phyloP scores from a whole-genome alignment of 1,139 yeast genomes.

The Kluyveromyces sp. region DNA sequence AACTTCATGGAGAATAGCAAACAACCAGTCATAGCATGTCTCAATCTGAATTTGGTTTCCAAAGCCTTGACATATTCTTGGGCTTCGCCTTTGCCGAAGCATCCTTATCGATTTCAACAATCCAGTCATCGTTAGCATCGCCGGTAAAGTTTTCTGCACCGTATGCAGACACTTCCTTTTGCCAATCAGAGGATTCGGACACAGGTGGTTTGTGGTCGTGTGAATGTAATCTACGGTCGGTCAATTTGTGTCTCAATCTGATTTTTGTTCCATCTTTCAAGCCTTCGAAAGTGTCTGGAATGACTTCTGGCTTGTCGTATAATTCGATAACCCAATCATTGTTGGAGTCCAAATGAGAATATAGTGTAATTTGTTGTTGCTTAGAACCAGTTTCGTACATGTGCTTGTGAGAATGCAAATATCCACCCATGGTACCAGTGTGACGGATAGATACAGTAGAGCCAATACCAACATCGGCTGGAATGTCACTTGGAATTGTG shows the following conservation, averaged over 20 bases:
- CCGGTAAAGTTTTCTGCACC: slow-evolving; percentile 89
- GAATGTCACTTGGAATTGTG: slow-evolving; percentile 56
- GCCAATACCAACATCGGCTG: slow-evolving; percentile 83
- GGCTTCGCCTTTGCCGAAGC: slow-evolving; percentile 49
- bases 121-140: slow-evolving; percentile 92
- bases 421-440: slow-evolving; percentile 83
- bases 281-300: slow-evolving; percentile 48
- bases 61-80: slow-evolving; percentile 64
- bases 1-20: slow-evolving; percentile 79
- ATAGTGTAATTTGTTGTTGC: slow-evolving; percentile 90
- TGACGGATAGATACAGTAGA: slow-evolving; percentile 78
- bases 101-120: slow-evolving; percentile 72
- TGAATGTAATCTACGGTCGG: slow-evolving; percentile 83
- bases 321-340: slow-evolving; percentile 80
- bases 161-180: slow-evolving; percentile 86
- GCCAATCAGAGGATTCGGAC: slow-evolving; percentile 81
- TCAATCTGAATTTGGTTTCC: slow-evolving; percentile 75
- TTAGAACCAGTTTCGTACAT: slow-evolving; percentile 85
- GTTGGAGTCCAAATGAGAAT: slow-evolving; percentile 86
- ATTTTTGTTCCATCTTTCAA: slow-evolving; percentile 72
- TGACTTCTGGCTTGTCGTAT: slow-evolving; percentile 40
- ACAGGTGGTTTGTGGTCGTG: slow-evolving; percentile 96
- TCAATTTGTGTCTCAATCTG: slow-evolving; percentile 61
- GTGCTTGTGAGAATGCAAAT: slow-evolving; percentile 86
- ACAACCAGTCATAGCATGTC: slow-evolving; percentile 87